Conservation (phyloP, 306 rosid species). For the Prunus salicina region DNA sequence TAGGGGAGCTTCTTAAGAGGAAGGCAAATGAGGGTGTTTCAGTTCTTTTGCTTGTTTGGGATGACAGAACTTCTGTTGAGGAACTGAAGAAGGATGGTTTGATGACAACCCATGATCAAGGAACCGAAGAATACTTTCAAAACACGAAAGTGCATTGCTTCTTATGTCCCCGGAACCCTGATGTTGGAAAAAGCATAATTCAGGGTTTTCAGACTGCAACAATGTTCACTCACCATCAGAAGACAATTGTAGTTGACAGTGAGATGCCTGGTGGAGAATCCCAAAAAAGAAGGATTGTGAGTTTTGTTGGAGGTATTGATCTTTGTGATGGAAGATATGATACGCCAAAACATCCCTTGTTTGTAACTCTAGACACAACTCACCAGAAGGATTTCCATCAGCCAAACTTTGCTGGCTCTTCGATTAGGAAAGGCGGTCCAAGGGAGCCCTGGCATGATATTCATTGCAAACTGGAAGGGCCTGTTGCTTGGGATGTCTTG, state of each 20-base stretch:
- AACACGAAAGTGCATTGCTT: slow-evolving; percentile 60
- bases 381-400: slow-evolving; percentile 77
- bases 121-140: slow-evolving; percentile 50
- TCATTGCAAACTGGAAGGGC: slow-evolving; percentile 78
- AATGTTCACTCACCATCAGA: slow-evolving; percentile 91
- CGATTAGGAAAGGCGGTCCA: slow-evolving; percentile 80
- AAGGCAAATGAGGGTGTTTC: slow-evolving; percentile 72
- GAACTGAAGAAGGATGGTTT: slow-evolving; percentile 65
- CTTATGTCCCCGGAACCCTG: slow-evolving; percentile 73
- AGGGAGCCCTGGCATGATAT: slow-evolving; percentile 98
- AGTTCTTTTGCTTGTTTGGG: slow-evolving; percentile 86
- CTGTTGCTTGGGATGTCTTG: slow-evolving; percentile 78
- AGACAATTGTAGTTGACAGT: slow-evolving; percentile 58
- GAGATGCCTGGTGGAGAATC: slow-evolving; percentile 20
- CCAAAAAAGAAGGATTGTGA: slow-evolving; percentile 39
- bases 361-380: slow-evolving; percentile 43
- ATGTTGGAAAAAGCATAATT: slow-evolving; percentile 49
- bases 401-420: slow-evolving; percentile 68
- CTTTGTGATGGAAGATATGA: slow-evolving; percentile 90
- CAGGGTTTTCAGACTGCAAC: slow-evolving; percentile 57
- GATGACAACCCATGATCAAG: slow-evolving; percentile 80
- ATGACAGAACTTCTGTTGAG: slow-evolving; percentile 60
- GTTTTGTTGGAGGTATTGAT: slow-evolving; percentile 88
- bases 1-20: slow-evolving; percentile 65
- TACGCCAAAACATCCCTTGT: slow-evolving; percentile 57